Evolutionary conservation across 2,329 filamentous ascomycete species (phyloP), one percentile per base, ranked within the genome.

Genomic region (Calonectria naviculata): DNA sequence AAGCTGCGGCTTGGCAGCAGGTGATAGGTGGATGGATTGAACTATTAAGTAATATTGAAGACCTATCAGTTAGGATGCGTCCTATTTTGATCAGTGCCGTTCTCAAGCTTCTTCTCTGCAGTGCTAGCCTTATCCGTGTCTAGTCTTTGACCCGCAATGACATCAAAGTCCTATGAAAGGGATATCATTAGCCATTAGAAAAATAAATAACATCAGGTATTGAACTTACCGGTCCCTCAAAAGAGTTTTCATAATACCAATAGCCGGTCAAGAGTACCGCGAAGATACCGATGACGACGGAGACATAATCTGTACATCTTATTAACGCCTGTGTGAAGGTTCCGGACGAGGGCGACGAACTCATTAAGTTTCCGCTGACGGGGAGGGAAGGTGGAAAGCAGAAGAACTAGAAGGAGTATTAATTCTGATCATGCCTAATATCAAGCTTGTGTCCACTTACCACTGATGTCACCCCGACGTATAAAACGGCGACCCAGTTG

Each of bases 261-360:
- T 74, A 77, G 1, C 36, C 60, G 1, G 58, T 62, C 2, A 74
- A 28, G 10, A 77, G 60, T 0, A 75, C 26, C 2, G 67, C 52
- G 5, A 83, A 83, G 2, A 84, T 83, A 15, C 81, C 80, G 62
- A 84, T 82, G 4, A 84, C 81, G 7, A 76, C 81, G 6, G 78
- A 80, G 1, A 84, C 82, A 46, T 84, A 84, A 61, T 73, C 52
- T 56, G 15, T 0, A 56, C 12, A 13, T 21, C 13, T 26, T 3
- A 12, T 56, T 10, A 38, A 4, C 3, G 9, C 6, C 31, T 13
- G n/a, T 1, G 7, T 4, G 3, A 36, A 56, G 9, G 15, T 3
- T 2, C 38, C 4, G n/a, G 2, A n/a, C 19, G 24, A 21, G 10
- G 4, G 38, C 2, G 5, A 36, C 52, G 5, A 2, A 56, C 52